Conservation (phyloP, 306 rosid species). For the Trifolium pratense region DNA sequence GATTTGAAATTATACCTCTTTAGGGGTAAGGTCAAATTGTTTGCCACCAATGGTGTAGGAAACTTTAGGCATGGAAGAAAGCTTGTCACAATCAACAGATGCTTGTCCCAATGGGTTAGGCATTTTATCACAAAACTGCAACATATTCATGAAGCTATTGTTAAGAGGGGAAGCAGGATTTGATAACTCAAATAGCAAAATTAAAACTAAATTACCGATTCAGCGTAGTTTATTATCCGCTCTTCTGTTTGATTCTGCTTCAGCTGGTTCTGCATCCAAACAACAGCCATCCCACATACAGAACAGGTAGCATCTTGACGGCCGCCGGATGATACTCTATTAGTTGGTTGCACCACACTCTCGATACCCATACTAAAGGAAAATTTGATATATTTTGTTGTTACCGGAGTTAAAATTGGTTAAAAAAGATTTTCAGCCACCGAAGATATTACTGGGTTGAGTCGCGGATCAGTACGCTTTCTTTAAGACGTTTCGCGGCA, state of each 20-base stretch:
- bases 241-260: conserved; percentile 73
- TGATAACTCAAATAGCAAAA: conserved; percentile 1
- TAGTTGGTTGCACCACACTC: conserved; percentile 68
- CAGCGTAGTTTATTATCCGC: conserved; percentile 55
- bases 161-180: conserved; percentile 40
- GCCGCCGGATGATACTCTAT: conserved; percentile 50
- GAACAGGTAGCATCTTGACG: conserved; percentile 66
- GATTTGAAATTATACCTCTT: conserved; percentile 64
- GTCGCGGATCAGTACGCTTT: too few species aligned
- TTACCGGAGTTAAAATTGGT: too few species aligned
- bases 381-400: too few species aligned
- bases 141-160: conserved; percentile 33
- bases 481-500: too few species aligned
- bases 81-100: conserved; percentile 65
- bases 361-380: conserved; percentile 64
- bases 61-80: conserved; percentile 74
- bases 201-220: conserved; percentile 55
- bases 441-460: too few species aligned
- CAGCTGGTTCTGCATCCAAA: conserved; percentile 82
- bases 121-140: conserved; percentile 83
- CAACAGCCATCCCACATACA: conserved; percentile 89
- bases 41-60: conserved; percentile 84
- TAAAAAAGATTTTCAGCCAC: too few species aligned
- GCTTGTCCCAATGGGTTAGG: conserved; percentile 74
- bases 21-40: conserved; percentile 63